Conservation (phyloP, 2,329 filamentous ascomycete species). For the Aspergillus luchuensis region DNA sequence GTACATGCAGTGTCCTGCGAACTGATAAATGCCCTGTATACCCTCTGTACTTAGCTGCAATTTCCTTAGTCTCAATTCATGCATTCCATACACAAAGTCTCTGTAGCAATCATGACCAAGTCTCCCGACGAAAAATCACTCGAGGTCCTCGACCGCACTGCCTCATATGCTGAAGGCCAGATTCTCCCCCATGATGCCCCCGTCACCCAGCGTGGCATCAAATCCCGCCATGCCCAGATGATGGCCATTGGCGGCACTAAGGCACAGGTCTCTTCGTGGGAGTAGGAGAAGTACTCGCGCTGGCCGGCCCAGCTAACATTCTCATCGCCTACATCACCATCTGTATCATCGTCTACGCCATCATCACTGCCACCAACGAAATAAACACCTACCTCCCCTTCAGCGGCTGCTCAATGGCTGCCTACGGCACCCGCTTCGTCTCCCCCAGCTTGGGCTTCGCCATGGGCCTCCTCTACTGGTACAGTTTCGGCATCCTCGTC, state of each 20-base stretch:
- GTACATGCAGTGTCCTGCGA: background rate
- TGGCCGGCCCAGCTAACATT: constrained; percentile 1
- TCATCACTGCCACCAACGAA: constrained; percentile 8
- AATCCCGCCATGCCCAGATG: constrained; percentile 14
- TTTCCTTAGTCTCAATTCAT: background rate
- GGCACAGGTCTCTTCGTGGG: constrained; percentile 9
- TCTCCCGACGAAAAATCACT: background rate
- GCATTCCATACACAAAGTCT: background rate
- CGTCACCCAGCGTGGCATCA: constrained; percentile 9
- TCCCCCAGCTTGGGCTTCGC: constrained; percentile 59
- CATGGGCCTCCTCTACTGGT: constrained; percentile 63
- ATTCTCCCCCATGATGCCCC: background rate
- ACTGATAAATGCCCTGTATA: background rate
- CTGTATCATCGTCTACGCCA: constrained; percentile 1
- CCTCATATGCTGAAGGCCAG: background rate
- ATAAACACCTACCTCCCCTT: constrained; percentile 10
- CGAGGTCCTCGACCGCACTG: background rate
- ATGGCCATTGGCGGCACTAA: constrained; percentile 10
- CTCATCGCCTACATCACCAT: background rate
- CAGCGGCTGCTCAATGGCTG: constrained; percentile 1
- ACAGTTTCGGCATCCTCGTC: constrained; percentile 82
- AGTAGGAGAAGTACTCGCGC: background rate
- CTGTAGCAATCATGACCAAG: background rate
- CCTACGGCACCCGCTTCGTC: constrained; percentile 61
- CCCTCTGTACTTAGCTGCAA: background rate